Evolutionary conservation across 1,284 basidiomycete species (phyloP).

Genomic region (Fomitiporia mediterranea): DNA sequence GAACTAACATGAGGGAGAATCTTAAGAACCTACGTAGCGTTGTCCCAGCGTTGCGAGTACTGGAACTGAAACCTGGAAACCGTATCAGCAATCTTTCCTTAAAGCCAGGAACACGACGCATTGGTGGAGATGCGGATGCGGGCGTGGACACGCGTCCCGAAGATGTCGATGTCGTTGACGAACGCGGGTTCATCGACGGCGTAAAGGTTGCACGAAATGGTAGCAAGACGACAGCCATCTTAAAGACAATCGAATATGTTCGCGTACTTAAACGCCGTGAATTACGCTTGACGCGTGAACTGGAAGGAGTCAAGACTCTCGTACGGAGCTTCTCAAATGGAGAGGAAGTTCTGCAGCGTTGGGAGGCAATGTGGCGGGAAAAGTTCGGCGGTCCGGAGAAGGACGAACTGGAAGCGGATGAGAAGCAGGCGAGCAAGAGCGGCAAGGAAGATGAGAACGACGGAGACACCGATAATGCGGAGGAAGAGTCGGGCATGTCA

Average conservation of each 20-base stretch:
- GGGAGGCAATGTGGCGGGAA: conserved; percentile 69
- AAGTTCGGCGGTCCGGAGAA: conserved; percentile 70
- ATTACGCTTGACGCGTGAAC: conserved; percentile 61
- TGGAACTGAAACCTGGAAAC: conserved; percentile 48
- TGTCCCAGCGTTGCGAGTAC: conserved; percentile 75
- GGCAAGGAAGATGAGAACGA: conserved; percentile 53
- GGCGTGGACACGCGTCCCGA: too few species aligned
- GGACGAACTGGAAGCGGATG: conserved; percentile 53
- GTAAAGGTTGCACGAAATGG: conserved; percentile 80
- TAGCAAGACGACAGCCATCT: conserved; percentile 78
- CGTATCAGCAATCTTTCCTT: conserved; percentile 32
- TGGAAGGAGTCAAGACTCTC: conserved; percentile 63
- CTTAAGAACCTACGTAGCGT: conserved; percentile 79
- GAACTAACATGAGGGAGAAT: conserved; percentile 88
- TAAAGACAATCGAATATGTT: conserved; percentile 81
- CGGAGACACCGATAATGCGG: conserved; percentile 50
- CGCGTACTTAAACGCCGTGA: conserved; percentile 72
- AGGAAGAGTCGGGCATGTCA: conserved; percentile 34
- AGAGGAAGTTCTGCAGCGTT: conserved; percentile 58
- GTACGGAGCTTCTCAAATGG: conserved; percentile 67
- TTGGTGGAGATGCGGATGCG: conserved; percentile 31
- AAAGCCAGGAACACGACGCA: conserved; percentile 35
- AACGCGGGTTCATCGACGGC: conserved; percentile 74
- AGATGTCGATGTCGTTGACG: conserved; percentile 55
- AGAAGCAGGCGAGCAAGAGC: conserved; percentile 42